Evolutionary conservation across 23 red algal species (phyloP), one percentile per base, ranked within the genome.

Genomic region (Gracilaria vermiculophylla): DNA sequence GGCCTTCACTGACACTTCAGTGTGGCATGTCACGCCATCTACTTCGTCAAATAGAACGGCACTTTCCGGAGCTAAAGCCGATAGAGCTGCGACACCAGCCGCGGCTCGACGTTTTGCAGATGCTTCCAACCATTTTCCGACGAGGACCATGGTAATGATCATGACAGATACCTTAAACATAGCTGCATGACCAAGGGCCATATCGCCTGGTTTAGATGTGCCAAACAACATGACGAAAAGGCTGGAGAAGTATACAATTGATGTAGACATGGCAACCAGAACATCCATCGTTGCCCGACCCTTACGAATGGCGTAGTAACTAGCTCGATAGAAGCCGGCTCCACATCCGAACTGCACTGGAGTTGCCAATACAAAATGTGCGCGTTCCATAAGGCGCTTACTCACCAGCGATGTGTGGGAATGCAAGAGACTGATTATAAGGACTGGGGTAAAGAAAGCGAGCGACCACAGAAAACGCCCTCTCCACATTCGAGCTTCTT

Each of bases 41-140:
- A 37, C 64, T 19, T 50, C 76, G 16, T 91, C 82, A 41, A 85
- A 79, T 9, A 97, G 56, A 0, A 86, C 81, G 0, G 91, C 95
- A 5, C 57, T 36, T 32, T 83, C 77, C 3, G 93, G 81, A 24
- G 69, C 56, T 6, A 99, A 74, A 9, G 74, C 55, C 15, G 78
- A 70, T 17, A 99, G 60, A 2, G 78, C 80, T 20, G 81, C 86
- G 6, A 99, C 79, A 19, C 92, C 92, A 52, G 82, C 78, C 15
- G 97, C 87, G 4, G 97, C 85, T 29, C 92, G 76, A 25, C 83
- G 73, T 72, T 99, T 99, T 13, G 97, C 97, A 15, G 92, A 45
- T 20, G 88, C 83, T 62, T 99, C 97, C 21, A 99, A 76, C 92
- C 92, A 99, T 90, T 95, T 95, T 27, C 97, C 97, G 15, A 94